Percentiles rank a stretch among this genome's conserved stretches.
These are phyloP conservation scores for Neoboletus brunneissimus DNA, from an alignment of 768 basidiomycete genomes.

Conservation along the genomic window DNA sequence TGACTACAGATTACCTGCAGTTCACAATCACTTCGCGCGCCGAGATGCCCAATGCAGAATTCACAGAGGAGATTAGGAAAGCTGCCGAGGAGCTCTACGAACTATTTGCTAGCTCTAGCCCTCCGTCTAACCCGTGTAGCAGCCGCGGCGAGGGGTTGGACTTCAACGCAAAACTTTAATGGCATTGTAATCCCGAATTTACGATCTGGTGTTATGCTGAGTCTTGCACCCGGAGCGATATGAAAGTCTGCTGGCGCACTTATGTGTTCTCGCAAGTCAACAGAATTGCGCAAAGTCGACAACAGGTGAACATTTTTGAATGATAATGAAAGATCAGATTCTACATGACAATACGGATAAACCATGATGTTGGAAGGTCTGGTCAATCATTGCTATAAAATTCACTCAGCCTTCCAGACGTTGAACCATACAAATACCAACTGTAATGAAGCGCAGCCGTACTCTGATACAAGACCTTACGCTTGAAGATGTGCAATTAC, in stretches of 20 bases:
- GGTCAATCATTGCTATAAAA: neutral
- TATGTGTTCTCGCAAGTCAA: neutral
- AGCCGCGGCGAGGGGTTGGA: neutral
- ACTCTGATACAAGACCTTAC: slow-evolving; percentile 4
- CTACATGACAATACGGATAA: neutral
- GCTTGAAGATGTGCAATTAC: slow-evolving; percentile 8
- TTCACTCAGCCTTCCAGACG: neutral
- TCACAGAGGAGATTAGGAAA: slow-evolving; percentile 63
- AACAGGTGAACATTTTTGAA: neutral
- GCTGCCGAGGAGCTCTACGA: slow-evolving; percentile 68
- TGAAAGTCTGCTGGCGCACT: neutral
- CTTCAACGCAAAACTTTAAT: slow-evolving; percentile 20
- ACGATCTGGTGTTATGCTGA: no score
- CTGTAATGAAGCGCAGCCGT: slow-evolving; percentile 3
- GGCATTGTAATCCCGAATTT: neutral
- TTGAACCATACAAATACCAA: neutral
- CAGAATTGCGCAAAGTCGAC: neutral
- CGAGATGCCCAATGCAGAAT: slow-evolving; percentile 76
- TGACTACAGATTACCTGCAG: slow-evolving; percentile 63
- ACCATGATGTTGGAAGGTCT: neutral
- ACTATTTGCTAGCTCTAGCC: slow-evolving; percentile 40
- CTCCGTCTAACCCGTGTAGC: neutral
- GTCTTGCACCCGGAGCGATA: neutral
- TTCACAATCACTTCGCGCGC: slow-evolving; percentile 86
- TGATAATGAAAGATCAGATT: neutral